A percentile compares a stretch with the other conserved stretches of the same genome.
phyloP scores from a whole-genome alignment of 2,329 filamentous ascomycete species.

The Diplodia intermedia region DNA sequence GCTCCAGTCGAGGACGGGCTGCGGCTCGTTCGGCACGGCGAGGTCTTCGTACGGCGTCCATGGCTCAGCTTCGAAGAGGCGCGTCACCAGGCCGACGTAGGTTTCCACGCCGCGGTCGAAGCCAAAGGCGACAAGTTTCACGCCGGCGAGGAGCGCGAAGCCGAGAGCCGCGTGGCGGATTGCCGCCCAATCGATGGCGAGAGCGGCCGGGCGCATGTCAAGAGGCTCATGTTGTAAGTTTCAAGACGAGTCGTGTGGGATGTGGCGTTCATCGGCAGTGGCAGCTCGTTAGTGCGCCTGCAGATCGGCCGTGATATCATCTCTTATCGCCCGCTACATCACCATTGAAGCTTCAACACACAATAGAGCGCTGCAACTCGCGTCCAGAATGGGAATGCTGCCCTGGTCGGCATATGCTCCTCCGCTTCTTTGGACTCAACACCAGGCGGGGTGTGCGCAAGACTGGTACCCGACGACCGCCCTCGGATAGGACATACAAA shows the following conservation, averaged over 20 bases:
- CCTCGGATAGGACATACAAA: too few relatives aligned
- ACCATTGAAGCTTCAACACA: too few relatives aligned
- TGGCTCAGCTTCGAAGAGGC: background rate
- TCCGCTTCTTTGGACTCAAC: too few relatives aligned
- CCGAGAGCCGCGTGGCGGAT: background rate
- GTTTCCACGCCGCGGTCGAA: background rate
- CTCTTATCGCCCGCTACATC: too few relatives aligned
- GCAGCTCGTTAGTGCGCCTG: too few relatives aligned
- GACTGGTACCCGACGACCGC: too few relatives aligned
- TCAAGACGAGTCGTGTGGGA: background rate
- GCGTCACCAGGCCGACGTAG: background rate
- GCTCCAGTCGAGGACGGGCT: slow-evolving; percentile 3
- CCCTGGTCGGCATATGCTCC: too few relatives aligned
- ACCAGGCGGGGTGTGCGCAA: too few relatives aligned
- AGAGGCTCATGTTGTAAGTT: background rate
- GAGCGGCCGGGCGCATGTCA: background rate
- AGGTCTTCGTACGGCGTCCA: background rate
- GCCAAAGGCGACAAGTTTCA: slow-evolving; percentile 2
- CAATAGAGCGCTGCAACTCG: too few relatives aligned
- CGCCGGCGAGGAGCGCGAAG: slow-evolving; percentile 11
- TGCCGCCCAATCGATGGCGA: background rate
- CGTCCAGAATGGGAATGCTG: too few relatives aligned
- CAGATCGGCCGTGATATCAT: too few relatives aligned
- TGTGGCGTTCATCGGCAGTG: background rate
- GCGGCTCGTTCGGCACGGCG: slow-evolving; percentile 7